A percentile compares a stretch with the other conserved stretches of the same genome.
phyloP scores from a whole-genome alignment of 2,329 filamentous ascomycete genomes.

The Pseudohalonectria lignicola region DNA sequence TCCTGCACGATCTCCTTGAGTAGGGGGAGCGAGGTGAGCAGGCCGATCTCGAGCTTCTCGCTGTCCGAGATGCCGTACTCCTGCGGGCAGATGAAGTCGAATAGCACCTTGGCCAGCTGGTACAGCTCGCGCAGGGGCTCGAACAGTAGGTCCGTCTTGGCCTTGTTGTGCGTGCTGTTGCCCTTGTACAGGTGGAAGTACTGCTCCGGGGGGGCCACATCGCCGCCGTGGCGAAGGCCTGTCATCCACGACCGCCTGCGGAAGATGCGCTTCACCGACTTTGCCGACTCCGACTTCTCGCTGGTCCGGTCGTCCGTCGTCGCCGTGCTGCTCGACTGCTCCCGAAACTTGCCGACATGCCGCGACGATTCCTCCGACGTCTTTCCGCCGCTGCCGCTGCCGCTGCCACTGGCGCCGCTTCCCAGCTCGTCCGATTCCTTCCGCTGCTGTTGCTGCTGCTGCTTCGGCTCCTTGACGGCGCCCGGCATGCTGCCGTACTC shows the following conservation, averaged over 20 bases:
- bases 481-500: conserved; percentile 35
- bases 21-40: conserved; percentile 84
- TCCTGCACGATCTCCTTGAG: conserved; percentile 96
- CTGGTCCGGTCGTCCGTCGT: conserved; percentile 3
- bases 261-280: conserved; percentile 40
- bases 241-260: conserved; percentile 50
- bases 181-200: conserved; percentile 91
- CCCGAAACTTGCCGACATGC: too few species aligned
- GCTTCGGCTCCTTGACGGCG: conserved; percentile 3
- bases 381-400: conserved; percentile 10
- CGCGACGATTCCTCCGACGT: conserved; percentile 20
- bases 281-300: conserved; percentile 9
- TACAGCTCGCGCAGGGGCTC: conserved; percentile 89
- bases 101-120: conserved; percentile 84
- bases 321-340: too few species aligned
- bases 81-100: conserved; percentile 97
- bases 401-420: too few species aligned
- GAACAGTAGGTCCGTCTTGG: conserved; percentile 74
- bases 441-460: conserved; percentile 22
- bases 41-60: conserved; percentile 96
- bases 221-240: conserved; percentile 29
- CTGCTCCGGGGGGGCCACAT: conserved; percentile 50
- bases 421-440: conserved; percentile 32
- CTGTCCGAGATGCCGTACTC: conserved; percentile 94
- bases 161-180: conserved; percentile 53